Base-by-base conservation (phyloP, 495 filamentous ascomycete genomes). In the Cairneyella variabilis region DNA sequence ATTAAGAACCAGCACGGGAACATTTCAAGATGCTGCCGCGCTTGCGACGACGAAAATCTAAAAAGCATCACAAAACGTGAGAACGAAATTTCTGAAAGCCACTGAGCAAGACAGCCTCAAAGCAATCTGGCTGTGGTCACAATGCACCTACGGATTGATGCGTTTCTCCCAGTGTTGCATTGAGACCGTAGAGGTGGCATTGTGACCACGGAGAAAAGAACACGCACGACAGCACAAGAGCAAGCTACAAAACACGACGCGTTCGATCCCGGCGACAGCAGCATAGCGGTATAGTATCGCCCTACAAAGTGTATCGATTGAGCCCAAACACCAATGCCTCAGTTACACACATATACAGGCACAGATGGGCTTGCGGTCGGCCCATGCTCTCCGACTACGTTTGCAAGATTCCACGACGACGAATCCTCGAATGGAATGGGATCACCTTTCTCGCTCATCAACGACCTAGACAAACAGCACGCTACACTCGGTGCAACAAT, bases 401-500 rank as follows among this genome's bases (percentile, higher is more conserved):
- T 34, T 34, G 14, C 30, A 34, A 34, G 30, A 34, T 34, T 14
- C 30, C 30, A 34, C 30, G 30, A 34, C 30, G 14, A 34, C 30
- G 30, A 34, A 34, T 34, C 30, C 30, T 34, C 14, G 30, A 34
- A 34, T 34, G 14, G 30, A 34, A 34, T 34, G 14, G 30, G 7
- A 34, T 34, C 14, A 34, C 30, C 30, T 34, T 34, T 34, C 30
- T 34, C 30, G 30, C 30, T 34, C 7, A 34, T 34, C 30, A 34
- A 34, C 30, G 30, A 34, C 30, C 18, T 34, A 48, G 25, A 21
- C 43, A 47, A 39, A 36, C 42, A 47, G 41, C 30, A 41, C 20
- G 42, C 11, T 36, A 30, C 21, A 54, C 28, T 40, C 51, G 30
- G 30, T 34, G 30, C 14, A 34, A 47, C 32, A 12, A 54, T 20